Evolutionary conservation across 345 rosid species (phyloP).

Genomic region (Arabis hirsuta): DNA sequence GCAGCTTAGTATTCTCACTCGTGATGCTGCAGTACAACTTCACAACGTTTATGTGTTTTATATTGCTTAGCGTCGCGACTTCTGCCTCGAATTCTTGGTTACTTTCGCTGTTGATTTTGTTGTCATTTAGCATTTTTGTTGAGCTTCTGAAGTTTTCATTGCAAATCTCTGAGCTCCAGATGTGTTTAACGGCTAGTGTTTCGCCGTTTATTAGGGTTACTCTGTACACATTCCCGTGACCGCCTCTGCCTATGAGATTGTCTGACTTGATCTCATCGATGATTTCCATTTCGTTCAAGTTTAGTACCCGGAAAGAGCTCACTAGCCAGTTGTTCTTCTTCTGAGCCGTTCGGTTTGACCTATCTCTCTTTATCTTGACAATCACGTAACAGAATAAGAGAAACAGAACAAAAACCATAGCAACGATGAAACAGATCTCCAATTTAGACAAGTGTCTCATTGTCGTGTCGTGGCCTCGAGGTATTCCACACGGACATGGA

Average conservation of each 20-base stretch:
- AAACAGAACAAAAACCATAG: slow-evolving; percentile 45
- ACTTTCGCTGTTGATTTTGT: slow-evolving; percentile 14
- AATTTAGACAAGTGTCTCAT: slow-evolving; percentile 42
- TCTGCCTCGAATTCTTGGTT: slow-evolving; percentile 67
- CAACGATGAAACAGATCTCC: slow-evolving; percentile 51
- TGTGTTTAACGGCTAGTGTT: slow-evolving; percentile 82
- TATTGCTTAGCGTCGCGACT: slow-evolving; percentile 68
- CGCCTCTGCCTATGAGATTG: slow-evolving; percentile 86
- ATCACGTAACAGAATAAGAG: slow-evolving; percentile 44
- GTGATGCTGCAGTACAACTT: slow-evolving; percentile 84
- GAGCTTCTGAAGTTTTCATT: slow-evolving; percentile 49
- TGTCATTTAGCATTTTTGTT: slow-evolving; percentile 48
- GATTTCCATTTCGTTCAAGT: slow-evolving; percentile 68
- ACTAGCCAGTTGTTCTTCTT: slow-evolving; percentile 64
- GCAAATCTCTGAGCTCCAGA: slow-evolving; percentile 48
- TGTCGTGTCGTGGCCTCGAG: slow-evolving; percentile 34
- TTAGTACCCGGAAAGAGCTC: slow-evolving; percentile 61
- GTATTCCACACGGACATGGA: slow-evolving; percentile 48
- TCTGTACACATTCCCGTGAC: slow-evolving; percentile 84
- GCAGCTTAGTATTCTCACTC: slow-evolving; percentile 80
- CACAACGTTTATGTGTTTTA: slow-evolving; percentile 89
- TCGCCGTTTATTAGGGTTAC: slow-evolving; percentile 60
- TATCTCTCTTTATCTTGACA: slow-evolving; percentile 43
- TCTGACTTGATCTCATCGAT: slow-evolving; percentile 61
- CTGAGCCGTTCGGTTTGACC: slow-evolving; percentile 41